phyloP scores from a whole-genome alignment of 495 filamentous ascomycete species.

The Gamarada debralockiae region DNA sequence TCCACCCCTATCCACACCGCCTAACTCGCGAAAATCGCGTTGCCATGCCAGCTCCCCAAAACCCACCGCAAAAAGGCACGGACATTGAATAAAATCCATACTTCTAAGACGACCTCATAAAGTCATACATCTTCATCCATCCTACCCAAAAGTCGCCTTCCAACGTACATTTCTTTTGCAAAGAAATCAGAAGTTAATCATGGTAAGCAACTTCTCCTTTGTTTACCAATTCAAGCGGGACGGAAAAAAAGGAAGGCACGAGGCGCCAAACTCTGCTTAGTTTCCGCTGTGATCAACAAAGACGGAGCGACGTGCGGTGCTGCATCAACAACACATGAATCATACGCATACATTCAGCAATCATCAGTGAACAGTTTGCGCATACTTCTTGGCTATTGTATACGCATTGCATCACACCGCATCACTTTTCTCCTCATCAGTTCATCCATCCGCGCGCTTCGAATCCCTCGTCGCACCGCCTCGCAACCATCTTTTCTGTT shows the following conservation, averaged over 20 bases:
- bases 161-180: not conserved
- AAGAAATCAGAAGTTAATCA: not conserved
- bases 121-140: too few relatives aligned
- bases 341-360: not conserved
- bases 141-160: too few relatives aligned
- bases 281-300: not conserved
- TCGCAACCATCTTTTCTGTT: not conserved
- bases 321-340: too few relatives aligned
- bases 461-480: not conserved
- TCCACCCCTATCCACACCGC: not conserved
- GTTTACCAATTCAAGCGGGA: conserved; percentile 5
- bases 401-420: too few relatives aligned
- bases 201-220: conserved; percentile 1
- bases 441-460: not conserved
- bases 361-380: not conserved
- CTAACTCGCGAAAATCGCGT: not conserved
- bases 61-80: conserved; percentile 8
- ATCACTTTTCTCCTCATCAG: not conserved
- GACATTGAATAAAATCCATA: conserved; percentile 4
- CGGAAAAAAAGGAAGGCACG: not conserved
- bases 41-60: conserved; percentile 11
- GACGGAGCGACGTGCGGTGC: not conserved
- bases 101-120: not conserved
- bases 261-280: not conserved
- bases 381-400: not conserved